Conservation (phyloP, 768 basidiomycete genomes). For the Boletellus ananas region DNA sequence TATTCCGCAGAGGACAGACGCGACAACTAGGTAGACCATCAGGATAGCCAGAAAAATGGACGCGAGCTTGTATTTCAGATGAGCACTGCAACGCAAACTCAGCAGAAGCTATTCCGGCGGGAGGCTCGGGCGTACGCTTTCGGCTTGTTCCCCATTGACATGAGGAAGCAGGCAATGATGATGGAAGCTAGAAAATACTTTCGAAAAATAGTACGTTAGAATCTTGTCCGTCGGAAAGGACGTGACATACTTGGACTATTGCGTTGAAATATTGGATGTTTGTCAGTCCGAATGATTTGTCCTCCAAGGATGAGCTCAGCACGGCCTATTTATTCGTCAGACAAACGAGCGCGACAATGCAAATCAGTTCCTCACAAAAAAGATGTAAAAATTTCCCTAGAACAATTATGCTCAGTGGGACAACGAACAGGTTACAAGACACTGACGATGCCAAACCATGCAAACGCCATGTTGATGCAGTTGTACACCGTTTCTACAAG, state of each 20-base stretch:
- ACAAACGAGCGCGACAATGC: neutral
- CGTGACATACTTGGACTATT: slow-evolving; percentile 57
- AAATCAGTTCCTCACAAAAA: slow-evolving; percentile 62
- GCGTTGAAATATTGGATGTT: slow-evolving; percentile 73
- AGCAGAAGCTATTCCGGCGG: neutral
- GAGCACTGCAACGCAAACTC: slow-evolving; percentile 16
- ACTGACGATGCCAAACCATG: slow-evolving; percentile 91
- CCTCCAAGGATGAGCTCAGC: slow-evolving; percentile 84
- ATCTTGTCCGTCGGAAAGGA: neutral
- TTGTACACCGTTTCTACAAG: slow-evolving; percentile 86
- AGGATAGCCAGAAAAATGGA: slow-evolving; percentile 70
- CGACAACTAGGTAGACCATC: slow-evolving; percentile 81
- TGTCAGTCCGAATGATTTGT: slow-evolving; percentile 57
- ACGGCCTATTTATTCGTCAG: slow-evolving; percentile 53
- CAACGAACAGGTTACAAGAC: neutral
- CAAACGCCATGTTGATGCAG: slow-evolving; percentile 79
- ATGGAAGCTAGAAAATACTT: slow-evolving; percentile 83
- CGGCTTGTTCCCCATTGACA: slow-evolving; percentile 95
- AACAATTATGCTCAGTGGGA: neutral
- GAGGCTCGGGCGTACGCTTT: slow-evolving; percentile 49
- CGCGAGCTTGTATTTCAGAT: slow-evolving; percentile 73
- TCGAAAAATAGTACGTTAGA: slow-evolving; percentile 1
- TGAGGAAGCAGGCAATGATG: slow-evolving; percentile 85
- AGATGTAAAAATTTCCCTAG: slow-evolving; percentile 92
- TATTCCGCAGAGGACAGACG: slow-evolving; percentile 77